phyloP scores from a whole-genome alignment of 805 yeast species.

The Blastobotrys terrestris region DNA sequence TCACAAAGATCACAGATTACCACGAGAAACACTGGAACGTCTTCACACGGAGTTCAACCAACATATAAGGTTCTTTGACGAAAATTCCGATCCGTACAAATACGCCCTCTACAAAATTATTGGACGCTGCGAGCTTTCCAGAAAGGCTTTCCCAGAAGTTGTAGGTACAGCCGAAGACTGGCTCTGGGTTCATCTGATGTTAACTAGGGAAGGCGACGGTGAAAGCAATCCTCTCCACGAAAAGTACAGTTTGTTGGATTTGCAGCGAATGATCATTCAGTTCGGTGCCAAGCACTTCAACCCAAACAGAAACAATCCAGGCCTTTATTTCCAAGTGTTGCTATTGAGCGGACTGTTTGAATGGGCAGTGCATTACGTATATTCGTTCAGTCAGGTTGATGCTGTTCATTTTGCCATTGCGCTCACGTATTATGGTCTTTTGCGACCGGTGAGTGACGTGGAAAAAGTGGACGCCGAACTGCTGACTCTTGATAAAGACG shows the following conservation, averaged over 20 bases:
- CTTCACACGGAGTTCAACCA: conserved; percentile 78
- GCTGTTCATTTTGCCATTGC: conserved; percentile 87
- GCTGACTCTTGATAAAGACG: conserved; percentile 30
- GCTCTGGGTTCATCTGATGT: conserved; percentile 87
- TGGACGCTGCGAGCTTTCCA: conserved; percentile 81
- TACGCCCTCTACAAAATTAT: conserved; percentile 84
- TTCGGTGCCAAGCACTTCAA: conserved; percentile 71
- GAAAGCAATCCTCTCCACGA: conserved; percentile 49
- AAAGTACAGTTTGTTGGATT: conserved; percentile 62
- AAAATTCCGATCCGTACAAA: conserved; percentile 80
- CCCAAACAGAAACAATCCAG: conserved; percentile 51
- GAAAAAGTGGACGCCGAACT: conserved; percentile 31
- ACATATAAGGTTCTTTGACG: conserved; percentile 59
- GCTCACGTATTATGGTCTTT: conserved; percentile 63
- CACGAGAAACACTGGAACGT: conserved; percentile 61
- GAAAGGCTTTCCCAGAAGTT: conserved; percentile 60
- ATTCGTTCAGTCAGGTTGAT: conserved; percentile 65
- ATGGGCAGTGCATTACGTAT: conserved; percentile 62
- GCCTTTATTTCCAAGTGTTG: conserved; percentile 67
- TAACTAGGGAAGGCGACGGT: conserved; percentile 54
- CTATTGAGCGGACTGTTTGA: conserved; percentile 76
- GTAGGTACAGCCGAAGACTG: conserved; percentile 86
- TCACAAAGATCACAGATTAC: conserved; percentile 47
- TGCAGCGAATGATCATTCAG: conserved; percentile 64
- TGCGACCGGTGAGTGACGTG: conserved; percentile 41